phyloP scores from a whole-genome alignment of 129 eudicot species.

The Saposhnikovia divaricata region DNA sequence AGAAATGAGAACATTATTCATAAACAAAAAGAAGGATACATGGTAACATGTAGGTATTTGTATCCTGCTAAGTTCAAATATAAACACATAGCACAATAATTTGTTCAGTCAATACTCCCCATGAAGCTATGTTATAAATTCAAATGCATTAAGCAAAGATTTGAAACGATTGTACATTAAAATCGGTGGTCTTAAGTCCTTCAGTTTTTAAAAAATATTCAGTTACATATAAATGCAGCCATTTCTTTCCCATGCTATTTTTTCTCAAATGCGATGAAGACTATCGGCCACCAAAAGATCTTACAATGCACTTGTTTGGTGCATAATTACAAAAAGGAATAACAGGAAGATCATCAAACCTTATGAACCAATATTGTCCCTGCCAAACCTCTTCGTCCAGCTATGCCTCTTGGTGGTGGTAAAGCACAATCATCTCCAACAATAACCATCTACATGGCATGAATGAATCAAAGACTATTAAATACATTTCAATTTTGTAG shows the following conservation, averaged over 20 bases:
- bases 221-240: neutral
- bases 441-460: conserved; percentile 65
- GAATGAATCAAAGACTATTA: neutral
- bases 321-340: neutral
- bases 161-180: neutral
- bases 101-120: neutral
- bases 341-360: conserved; percentile 33
- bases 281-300: neutral
- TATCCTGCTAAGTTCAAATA: neutral
- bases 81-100: neutral
- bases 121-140: neutral
- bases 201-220: neutral
- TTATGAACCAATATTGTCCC: conserved; percentile 94
- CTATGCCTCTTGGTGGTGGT: conserved; percentile 96
- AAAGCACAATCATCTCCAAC: conserved; percentile 99
- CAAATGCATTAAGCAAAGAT: neutral
- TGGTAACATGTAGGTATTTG: neutral
- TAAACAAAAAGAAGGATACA: neutral
- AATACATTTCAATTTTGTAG: neutral
- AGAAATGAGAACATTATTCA: neutral
- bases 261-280: neutral
- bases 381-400: conserved; percentile 99
- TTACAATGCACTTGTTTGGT: neutral
- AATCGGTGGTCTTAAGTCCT: neutral
- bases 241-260: neutral